Evolutionary conservation across 2,329 filamentous ascomycete genomes (phyloP), one percentile per base, ranked within the genome.

Genomic region (Paraconiothyrium sp.): DNA sequence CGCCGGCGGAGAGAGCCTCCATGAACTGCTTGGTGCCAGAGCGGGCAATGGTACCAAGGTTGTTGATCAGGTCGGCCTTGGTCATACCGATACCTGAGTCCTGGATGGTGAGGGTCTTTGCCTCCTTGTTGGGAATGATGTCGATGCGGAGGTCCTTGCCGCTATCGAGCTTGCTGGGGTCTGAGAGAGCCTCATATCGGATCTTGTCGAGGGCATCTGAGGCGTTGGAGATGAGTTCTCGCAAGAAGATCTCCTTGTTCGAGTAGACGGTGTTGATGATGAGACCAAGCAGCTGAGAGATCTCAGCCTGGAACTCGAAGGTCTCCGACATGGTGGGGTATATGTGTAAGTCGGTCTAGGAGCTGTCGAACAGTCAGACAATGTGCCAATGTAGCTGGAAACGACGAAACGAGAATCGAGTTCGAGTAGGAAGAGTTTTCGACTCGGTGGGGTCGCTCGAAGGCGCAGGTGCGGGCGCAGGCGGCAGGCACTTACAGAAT

Each of bases 241-340:
- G 88, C 78, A 99, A 86, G 90, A 99, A 99, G 82, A 99, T 98
- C 86, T 98, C 95, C 89, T 99, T 99, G 91, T 99, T 99, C 76
- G 94, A 97, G 89, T 98, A 99, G 86, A 99, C 95, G 72, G 95
- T 98, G 92, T 99, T 99, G 89, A 99, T 99, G 85, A 99, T 99
- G 82, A 99, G 92, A 75, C 91, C 93, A 81, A 99, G 92, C 72
- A 99, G 92, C 92, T 99, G 95, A 92, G 94, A 98, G 82, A 99
- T 99, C 92, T 99, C 95, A 91, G 95, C 95, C 91, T 99, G 95
- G 88, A 98, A 99, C 91, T 98, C 94, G 86, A 99, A 99, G 75
- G 94, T 97, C 88, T 98, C 94, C 72, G 81, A 84, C 92, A 97
- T 97, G 82, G 81, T 92, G 71, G 68, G 24, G 37, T 30, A 66